phyloP scores from a whole-genome alignment of 2,329 filamentous ascomycete genomes.

The Pseudocercospora macadamiae region DNA sequence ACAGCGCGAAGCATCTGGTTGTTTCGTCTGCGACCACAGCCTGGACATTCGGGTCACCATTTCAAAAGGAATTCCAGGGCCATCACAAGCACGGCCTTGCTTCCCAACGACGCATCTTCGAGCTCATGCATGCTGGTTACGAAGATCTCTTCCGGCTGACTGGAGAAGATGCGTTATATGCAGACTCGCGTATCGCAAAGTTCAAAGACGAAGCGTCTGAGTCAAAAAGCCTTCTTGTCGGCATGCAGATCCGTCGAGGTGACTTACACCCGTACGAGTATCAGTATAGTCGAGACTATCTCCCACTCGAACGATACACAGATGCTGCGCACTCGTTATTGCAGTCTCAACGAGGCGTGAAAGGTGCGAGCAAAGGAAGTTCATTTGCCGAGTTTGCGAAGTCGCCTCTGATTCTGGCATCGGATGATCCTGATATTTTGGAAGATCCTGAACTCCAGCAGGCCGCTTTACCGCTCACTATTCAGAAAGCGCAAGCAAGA shows the following conservation, averaged over 20 bases:
- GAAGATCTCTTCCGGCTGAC: conserved; percentile 73
- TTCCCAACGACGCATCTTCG: conserved; percentile 64
- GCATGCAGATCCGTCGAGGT: conserved; percentile 78
- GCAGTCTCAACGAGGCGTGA: conserved; percentile 7
- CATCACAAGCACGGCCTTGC: conserved; percentile 33
- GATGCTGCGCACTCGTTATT: conserved; percentile 19
- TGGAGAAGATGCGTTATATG: conserved; percentile 67
- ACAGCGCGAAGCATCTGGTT: conserved; percentile 72
- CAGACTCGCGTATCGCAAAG: conserved; percentile 60
- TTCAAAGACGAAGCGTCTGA: conserved; percentile 54
- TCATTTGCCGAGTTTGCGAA: conserved; percentile 60
- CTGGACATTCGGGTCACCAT: conserved; percentile 64
- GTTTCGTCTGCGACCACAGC: conserved; percentile 69
- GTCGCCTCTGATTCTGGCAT: conserved; percentile 65
- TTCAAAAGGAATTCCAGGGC: conserved; percentile 53
- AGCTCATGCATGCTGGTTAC: conserved; percentile 70
- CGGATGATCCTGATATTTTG: conserved; percentile 79
- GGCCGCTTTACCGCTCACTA: conserved; percentile 35
- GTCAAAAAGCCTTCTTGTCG: conserved; percentile 62
- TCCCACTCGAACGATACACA: conserved; percentile 70
- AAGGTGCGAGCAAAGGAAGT: not conserved
- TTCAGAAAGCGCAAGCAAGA: conserved; percentile 68
- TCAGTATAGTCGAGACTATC: conserved; percentile 76
- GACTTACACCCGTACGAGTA: conserved; percentile 80
- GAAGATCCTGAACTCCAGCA: conserved; percentile 64